Base-by-base conservation (phyloP, 495 filamentous ascomycete species). In the Tuber melanosporum region DNA sequence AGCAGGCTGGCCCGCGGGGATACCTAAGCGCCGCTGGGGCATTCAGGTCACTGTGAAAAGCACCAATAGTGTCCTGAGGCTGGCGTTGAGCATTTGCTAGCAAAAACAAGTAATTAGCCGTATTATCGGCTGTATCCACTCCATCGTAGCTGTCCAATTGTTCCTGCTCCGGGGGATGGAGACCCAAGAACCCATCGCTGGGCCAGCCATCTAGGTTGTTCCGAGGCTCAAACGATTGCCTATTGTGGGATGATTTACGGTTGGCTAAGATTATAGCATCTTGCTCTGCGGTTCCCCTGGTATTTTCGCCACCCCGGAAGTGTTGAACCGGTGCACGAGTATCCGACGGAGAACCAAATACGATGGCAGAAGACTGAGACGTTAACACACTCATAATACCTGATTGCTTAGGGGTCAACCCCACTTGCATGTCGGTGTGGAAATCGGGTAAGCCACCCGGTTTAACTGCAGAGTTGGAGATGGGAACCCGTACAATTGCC, bases 71-170 rank as follows among this genome's bases (percentile, higher is more conserved):
- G 84, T 62, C 85, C 83, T 44, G 87, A 87, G 62, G 87, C 83
- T 71, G 89, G 86, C 44, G 89, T 86, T 79, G 88, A 88, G 71
- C 88, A 86, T 93, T 91, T 12, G 95, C 94, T 62, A 99, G 86
- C 87, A 98, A 91, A 83, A 92, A 98, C 3, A 99, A 88, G 20
- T 95, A 94, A 81, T 98, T 99, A 45, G 95, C 95, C 26, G 95
- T 95, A 86, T 97, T 94, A 76, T 93, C 95, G 44, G 90, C 91
- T 57, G 82, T 76, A 52, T 83, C 82, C 32, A 78, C 77, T 22
- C 71, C 76, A 71, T 80, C 71, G 42, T 76, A 82, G 47, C 72
- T 71, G 71, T 83, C 78, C 19, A 81, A 79, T 42, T 79, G 76
- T 47, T 81, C 81, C 69, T 81, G 71, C 42, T 80, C 77, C 73